Percentiles rank a stretch among this genome's conserved stretches.
These are phyloP conservation scores for Xylariaceae sp. DNA, from an alignment of 2,329 filamentous ascomycete genomes.

Conservation along the genomic window DNA sequence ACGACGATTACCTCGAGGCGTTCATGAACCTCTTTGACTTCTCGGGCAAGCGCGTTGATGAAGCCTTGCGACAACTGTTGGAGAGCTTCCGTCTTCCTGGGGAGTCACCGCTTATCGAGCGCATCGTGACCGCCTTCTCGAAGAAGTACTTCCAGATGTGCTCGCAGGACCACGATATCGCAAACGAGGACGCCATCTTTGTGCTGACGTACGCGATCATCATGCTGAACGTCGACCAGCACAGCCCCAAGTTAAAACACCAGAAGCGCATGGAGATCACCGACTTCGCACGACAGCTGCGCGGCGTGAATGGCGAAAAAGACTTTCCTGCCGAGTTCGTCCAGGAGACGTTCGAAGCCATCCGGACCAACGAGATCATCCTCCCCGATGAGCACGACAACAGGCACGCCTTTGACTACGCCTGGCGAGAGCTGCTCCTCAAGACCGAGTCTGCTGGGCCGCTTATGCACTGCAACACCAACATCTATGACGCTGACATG, in stretches of 20 bases:
- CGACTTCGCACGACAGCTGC: conserved; percentile 82
- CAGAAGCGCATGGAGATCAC: conserved; percentile 75
- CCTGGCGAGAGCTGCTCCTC: conserved; percentile 87
- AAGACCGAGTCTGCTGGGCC: conserved; percentile 73
- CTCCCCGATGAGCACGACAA: conserved; percentile 96
- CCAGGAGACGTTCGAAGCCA: conserved; percentile 80
- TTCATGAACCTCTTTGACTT: conserved; percentile 91
- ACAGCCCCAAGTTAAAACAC: conserved; percentile 80
- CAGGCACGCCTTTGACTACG: conserved; percentile 91
- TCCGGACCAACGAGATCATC: conserved; percentile 90
- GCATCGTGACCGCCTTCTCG: conserved; percentile 81
- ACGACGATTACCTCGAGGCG: conserved; percentile 74
- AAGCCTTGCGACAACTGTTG: conserved; percentile 79
- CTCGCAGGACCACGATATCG: conserved; percentile 49
- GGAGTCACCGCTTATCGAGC: conserved; percentile 85
- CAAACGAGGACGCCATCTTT: conserved; percentile 80
- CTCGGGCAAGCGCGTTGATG: conserved; percentile 74
- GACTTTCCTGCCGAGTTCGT: conserved; percentile 82
- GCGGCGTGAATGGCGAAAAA: conserved; percentile 77
- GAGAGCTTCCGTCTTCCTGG: conserved; percentile 90
- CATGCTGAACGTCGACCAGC: conserved; percentile 94
- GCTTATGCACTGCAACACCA: conserved; percentile 76
- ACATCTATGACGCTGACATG: conserved; percentile 96
- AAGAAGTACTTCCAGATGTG: conserved; percentile 55
- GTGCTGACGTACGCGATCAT: conserved; percentile 94